These are phyloP conservation scores for Xylariaceae sp. DNA, from an alignment of 2,329 filamentous ascomycete genomes.

Conservation along the genomic window DNA sequence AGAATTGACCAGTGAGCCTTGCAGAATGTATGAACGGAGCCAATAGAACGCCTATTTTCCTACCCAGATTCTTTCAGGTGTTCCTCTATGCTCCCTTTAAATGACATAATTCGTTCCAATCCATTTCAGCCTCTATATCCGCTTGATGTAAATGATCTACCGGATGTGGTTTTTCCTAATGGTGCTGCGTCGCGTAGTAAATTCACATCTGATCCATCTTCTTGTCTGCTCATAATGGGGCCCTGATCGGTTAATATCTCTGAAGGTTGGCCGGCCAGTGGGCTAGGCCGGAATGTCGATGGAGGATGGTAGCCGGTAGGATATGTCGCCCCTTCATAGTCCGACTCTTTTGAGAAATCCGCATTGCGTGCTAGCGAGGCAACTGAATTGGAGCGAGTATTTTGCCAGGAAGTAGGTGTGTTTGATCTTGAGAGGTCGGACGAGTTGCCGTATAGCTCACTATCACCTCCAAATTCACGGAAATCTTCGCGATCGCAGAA, in stretches of 20 bases:
- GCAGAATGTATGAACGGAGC: neutral
- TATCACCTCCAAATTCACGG: constrained; percentile 74
- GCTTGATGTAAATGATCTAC: constrained; percentile 1
- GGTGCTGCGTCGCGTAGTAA: constrained; percentile 23
- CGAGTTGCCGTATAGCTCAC: constrained; percentile 65
- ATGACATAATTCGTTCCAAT: constrained; percentile 1
- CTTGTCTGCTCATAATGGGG: neutral
- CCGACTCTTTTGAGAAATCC: neutral
- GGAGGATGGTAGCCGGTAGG: constrained; percentile 32
- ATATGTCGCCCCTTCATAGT: constrained; percentile 29
- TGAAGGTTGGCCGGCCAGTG: constrained; percentile 14
- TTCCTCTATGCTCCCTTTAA: constrained; percentile 7
- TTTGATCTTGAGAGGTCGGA: constrained; percentile 63
- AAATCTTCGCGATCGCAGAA: constrained; percentile 90
- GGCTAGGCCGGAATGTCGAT: constrained; percentile 12
- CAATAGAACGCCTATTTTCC: neutral
- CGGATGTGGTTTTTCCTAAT: constrained; percentile 7
- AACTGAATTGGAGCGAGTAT: constrained; percentile 19
- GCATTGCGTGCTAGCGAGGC: neutral
- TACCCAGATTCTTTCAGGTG: neutral
- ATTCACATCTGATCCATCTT: constrained; percentile 19
- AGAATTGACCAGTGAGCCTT: no score
- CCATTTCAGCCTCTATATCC: neutral
- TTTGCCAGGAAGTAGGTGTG: constrained; percentile 58
- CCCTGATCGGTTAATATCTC: constrained; percentile 7